phyloP scores from a whole-genome alignment of 2,329 filamentous ascomycete genomes.

The Xylaria sp. region DNA sequence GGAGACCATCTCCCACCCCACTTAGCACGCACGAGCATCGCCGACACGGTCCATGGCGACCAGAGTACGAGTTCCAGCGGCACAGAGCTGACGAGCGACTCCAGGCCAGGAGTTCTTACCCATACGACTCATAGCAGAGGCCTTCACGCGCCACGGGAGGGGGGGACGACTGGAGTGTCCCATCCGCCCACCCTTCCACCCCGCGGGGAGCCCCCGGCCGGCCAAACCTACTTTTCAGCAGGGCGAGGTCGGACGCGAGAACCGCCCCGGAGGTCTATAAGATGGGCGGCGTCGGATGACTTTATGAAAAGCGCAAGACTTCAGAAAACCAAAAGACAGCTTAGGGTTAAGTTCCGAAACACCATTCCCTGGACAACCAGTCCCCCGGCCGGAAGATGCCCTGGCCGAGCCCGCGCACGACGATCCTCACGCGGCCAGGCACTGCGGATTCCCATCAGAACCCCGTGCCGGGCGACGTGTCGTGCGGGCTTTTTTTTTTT shows the following conservation, averaged over 20 bases:
- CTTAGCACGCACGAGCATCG: conserved; percentile 26
- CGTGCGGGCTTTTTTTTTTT: conserved; percentile 36
- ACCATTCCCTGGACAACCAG: conserved; percentile 55
- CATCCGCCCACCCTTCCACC: conserved; percentile 53
- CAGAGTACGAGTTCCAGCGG: conserved; percentile 65
- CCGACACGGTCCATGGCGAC: conserved; percentile 42
- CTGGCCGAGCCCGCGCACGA: conserved; percentile 45
- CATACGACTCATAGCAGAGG: conserved; percentile 71
- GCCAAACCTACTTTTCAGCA: conserved; percentile 55
- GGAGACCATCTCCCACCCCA: conserved; percentile 35
- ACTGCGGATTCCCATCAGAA: conserved; percentile 58
- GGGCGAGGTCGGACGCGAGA: conserved; percentile 41
- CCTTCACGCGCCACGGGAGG: conserved; percentile 61
- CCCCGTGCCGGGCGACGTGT: conserved; percentile 64
- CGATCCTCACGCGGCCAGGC: conserved; percentile 51
- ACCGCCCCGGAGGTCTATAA: conserved; percentile 59
- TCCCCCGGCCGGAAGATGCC: conserved; percentile 48
- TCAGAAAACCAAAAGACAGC: conserved; percentile 65
- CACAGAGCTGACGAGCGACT: conserved; percentile 73
- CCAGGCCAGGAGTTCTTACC: conserved; percentile 74
- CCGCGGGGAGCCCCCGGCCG: conserved; percentile 37
- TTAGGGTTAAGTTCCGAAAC: conserved; percentile 98
- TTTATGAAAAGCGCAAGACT: conserved; percentile 74
- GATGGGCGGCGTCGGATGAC: conserved; percentile 68
- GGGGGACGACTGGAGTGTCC: conserved; percentile 61